phyloP scores from a whole-genome alignment of 495 filamentous ascomycete genomes.

The Neurospora hispaniola region DNA sequence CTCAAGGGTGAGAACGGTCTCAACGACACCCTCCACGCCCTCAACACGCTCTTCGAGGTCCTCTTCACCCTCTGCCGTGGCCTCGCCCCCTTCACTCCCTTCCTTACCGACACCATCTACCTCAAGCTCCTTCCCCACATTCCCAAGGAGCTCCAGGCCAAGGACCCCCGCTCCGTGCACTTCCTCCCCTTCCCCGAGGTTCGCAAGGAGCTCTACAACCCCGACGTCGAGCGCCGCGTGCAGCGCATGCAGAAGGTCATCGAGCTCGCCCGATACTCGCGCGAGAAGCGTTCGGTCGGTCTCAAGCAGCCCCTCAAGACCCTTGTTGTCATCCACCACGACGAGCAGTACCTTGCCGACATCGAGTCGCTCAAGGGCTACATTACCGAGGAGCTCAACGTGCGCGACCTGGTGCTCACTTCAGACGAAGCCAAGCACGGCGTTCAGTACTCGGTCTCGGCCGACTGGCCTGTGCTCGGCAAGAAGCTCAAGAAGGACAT shows the following conservation, averaged over 20 bases:
- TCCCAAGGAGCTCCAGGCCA: slow-evolving; percentile 47
- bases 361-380: slow-evolving; percentile 73
- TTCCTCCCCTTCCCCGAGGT: slow-evolving; percentile 88
- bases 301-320: slow-evolving; percentile 87
- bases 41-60: slow-evolving; percentile 96
- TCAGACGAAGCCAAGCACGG: slow-evolving; percentile 83
- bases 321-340: slow-evolving; percentile 81
- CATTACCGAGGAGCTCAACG: slow-evolving; percentile 84
- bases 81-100: slow-evolving; percentile 90
- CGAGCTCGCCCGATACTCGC: slow-evolving; percentile 72
- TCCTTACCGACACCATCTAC: slow-evolving; percentile 93
- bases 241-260: slow-evolving; percentile 92
- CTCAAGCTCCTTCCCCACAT: slow-evolving; percentile 59
- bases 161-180: slow-evolving; percentile 78
- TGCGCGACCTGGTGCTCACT: slow-evolving; percentile 73
- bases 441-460: slow-evolving; percentile 77
- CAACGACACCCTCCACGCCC: slow-evolving; percentile 71
- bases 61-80: slow-evolving; percentile 79
- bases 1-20: slow-evolving; percentile 88
- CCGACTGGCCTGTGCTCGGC: slow-evolving; percentile 88
- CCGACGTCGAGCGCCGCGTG: slow-evolving; percentile 75
- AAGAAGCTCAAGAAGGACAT: slow-evolving; percentile 96
- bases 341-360: slow-evolving; percentile 75
- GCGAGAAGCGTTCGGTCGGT: slow-evolving; percentile 75
- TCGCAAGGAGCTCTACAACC: slow-evolving; percentile 76